Percentiles rank a stretch among this genome's conserved stretches.
Evolutionary conservation across 2,329 filamentous ascomycete genomes (phyloP).

Genomic region (Penicillium sp.): DNA sequence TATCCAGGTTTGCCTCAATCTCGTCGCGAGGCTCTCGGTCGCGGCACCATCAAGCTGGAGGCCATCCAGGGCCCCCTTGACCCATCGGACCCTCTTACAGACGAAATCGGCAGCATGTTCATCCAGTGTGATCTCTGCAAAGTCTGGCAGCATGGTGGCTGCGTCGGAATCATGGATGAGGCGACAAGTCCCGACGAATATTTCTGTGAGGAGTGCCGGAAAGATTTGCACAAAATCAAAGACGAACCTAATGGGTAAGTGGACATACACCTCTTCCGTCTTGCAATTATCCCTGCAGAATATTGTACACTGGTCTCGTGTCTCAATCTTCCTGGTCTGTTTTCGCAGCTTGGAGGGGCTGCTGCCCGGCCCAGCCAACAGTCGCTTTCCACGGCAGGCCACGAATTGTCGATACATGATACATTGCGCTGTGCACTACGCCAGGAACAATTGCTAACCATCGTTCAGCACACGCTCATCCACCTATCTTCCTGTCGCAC

Average conservation of each 20-base stretch:
- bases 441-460: slow-evolving; percentile 30
- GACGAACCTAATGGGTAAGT: slow-evolving; percentile 82
- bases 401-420: slow-evolving; percentile 7
- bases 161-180: slow-evolving; percentile 95
- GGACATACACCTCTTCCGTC: slow-evolving; percentile 1
- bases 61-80: slow-evolving; percentile 58
- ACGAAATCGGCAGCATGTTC: slow-evolving; percentile 91
- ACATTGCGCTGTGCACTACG: neutral
- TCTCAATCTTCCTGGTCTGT: neutral
- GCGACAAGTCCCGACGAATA: slow-evolving; percentile 93
- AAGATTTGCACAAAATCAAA: slow-evolving; percentile 84
- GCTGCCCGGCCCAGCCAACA: neutral
- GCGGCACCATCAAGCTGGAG: slow-evolving; percentile 57
- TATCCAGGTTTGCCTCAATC: slow-evolving; percentile 77
- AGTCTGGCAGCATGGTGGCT: slow-evolving; percentile 98
- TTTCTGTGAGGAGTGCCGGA: slow-evolving; percentile 93
- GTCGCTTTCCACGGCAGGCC: neutral
- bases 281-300: neutral
- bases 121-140: slow-evolving; percentile 98
- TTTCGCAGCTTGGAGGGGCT: slow-evolving; percentile 7
- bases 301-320: neutral
- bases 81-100: slow-evolving; percentile 65
- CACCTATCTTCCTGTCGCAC: slow-evolving; percentile 61
- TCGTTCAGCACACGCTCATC: slow-evolving; percentile 60
- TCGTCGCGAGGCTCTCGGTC: slow-evolving; percentile 57